Evolutionary conservation across 306 rosid species (phyloP), one percentile per base, ranked within the genome.

Genomic region (Psophocarpus tetragonolobus): DNA sequence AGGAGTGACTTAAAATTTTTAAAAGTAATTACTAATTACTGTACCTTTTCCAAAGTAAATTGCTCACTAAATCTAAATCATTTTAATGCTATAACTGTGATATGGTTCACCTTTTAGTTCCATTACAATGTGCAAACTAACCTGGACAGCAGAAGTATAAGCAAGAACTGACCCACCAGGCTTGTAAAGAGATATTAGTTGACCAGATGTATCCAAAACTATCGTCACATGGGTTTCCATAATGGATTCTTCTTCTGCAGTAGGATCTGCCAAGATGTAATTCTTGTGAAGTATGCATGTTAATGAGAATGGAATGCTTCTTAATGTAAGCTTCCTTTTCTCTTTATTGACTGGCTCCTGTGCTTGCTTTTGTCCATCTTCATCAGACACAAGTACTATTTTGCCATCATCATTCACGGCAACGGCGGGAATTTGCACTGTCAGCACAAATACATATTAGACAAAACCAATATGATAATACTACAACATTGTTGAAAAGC

Each of bases 131-230:
- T 36, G 14, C 48, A 68, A 75, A 84, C 91, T 32, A 39, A 94
- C 97, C 95, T 92, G 93, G 72, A 92, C 76, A 71, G 91, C 90
- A 26, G 97, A 86, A 30, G 93, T 88, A 62, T 73, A 76, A 50
- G 98, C 97, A 53, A 92, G 92, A 76, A 88, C 88, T 3, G 90
- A 56, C 71, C 97, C 97, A 38, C 92, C 98, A 9, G 98, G 95
- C 85, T 94, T 94, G 91, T 90, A 88, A 77, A 90, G 92, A 63
- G 97, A 92, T 79, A 90, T 84, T 4, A 88, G 88, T 57, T 88
- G 93, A 83, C 92, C 85, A 18, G 92, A 83, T 44, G 96, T 87
- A 83, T 88, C 93, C 86, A 94, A 85, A 80, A 92, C 97, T 75
- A 90, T 87, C 20, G 97, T 88, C 61, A 90, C 89, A 54, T 84